Conservation (phyloP, 164 flowering plant genomes). For the Piper longum region DNA sequence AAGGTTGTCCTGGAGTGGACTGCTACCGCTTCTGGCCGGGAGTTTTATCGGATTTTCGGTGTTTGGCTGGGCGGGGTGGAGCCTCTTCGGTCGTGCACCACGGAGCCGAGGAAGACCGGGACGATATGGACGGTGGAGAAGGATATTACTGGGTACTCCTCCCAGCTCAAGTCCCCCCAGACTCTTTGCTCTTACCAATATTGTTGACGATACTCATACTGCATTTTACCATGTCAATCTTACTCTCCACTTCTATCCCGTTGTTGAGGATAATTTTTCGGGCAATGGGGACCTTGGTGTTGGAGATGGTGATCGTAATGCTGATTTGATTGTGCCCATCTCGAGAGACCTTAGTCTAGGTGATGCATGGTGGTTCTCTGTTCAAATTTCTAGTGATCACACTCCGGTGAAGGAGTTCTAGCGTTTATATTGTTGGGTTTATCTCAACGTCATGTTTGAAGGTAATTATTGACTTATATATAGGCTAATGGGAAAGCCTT, state of each 20-base stretch:
- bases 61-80: conserved; percentile 87
- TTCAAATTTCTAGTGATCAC: conserved; percentile 35
- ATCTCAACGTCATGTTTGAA: no score
- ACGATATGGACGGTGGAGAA: conserved; percentile 63
- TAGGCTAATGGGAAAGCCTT: no score
- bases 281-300: conserved; percentile 6
- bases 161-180: conserved; percentile 40
- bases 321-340: conserved; percentile 73
- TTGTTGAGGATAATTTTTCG: conserved; percentile 4
- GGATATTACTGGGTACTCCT: conserved; percentile 23
- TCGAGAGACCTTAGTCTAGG: conserved; percentile 60
- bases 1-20: conserved; percentile 69
- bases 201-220: conserved; percentile 58
- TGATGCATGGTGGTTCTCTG: conserved; percentile 76
- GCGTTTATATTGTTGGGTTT: no score
- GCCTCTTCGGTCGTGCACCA: conserved; percentile 81
- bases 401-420: conserved; percentile 27
- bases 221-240: conserved; percentile 69
- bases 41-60: conserved; percentile 84
- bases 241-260: conserved; percentile 50
- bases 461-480: no score
- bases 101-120: conserved; percentile 68
- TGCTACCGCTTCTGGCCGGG: conserved; percentile 43
- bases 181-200: conserved; percentile 64
- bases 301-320: conserved; percentile 15